These are phyloP conservation scores for Gymnopilus dilepis DNA, from an alignment of 768 basidiomycete species.

Conservation along the genomic window DNA sequence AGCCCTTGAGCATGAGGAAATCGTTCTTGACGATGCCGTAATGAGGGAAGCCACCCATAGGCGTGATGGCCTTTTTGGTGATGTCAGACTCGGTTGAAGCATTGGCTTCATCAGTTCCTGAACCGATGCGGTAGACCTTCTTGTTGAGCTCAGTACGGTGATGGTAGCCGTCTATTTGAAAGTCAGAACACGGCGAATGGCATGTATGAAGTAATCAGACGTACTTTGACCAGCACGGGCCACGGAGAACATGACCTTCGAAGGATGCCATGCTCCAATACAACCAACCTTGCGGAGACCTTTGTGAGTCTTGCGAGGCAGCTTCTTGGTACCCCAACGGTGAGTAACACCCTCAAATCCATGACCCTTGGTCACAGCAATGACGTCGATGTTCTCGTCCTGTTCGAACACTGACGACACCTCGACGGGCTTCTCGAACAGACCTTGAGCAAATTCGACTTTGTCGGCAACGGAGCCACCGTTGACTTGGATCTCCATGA, in stretches of 20 bases:
- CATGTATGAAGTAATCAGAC: conserved; percentile 36
- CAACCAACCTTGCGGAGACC: conserved; percentile 99
- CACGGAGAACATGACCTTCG: conserved; percentile 99
- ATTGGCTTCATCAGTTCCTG: conserved; percentile 75
- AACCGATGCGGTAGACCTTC: conserved; percentile 96
- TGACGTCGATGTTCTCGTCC: conserved; percentile 95
- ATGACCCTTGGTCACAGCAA: conserved; percentile 99
- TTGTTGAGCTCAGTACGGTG: conserved; percentile 99
- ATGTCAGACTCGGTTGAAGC: conserved; percentile 95
- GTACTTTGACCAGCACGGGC: conserved; percentile 99
- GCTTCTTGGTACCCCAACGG: conserved; percentile 99
- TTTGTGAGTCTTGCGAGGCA: conserved; percentile 98
- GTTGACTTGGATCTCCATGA: conserved; percentile 99
- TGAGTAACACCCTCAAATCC: conserved; percentile 99
- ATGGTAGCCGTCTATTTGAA: conserved; percentile 96
- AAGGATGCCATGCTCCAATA: conserved; percentile 98
- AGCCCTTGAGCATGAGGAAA: conserved; percentile 96
- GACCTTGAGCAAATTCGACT: conserved; percentile 90
- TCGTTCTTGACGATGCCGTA: conserved; percentile 99
- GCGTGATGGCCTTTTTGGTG: conserved; percentile 92
- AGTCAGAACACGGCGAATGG: conserved; percentile 4
- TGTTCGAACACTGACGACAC: conserved; percentile 89
- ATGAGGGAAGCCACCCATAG: conserved; percentile 99
- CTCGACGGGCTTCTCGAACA: conserved; percentile 97
- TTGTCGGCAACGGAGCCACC: conserved; percentile 96